Evolutionary conservation across 2,329 filamentous ascomycete species (phyloP), one percentile per base, ranked within the genome.

Genomic region (Tolypocladium paradoxum): DNA sequence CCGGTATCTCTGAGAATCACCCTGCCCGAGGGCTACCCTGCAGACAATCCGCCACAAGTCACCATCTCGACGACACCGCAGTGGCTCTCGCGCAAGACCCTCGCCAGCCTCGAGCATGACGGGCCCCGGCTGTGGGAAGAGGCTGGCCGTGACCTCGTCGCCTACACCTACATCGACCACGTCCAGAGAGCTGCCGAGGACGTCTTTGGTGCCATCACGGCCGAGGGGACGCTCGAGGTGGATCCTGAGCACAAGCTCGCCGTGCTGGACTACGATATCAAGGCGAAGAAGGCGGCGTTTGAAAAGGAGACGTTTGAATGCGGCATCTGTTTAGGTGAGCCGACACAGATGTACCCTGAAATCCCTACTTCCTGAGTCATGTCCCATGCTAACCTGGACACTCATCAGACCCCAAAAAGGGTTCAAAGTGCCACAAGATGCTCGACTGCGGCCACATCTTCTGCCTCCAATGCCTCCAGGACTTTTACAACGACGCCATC

Each of bases 401-500:
- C 11, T 12, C 12, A 2, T 6, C 53, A 79, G 92, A 97, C 67
- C 90, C 90, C 0, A 96, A 96, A 69, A 96, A 95, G 66, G 93
- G 93, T 1, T 70, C 74, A 0, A 79, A 76, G 12, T 97, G 93
- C 66, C 87, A 97, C 70, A 81, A 82, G 43, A 84, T 97, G 77
- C 70, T 87, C 47, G 83, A 85, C 54, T 99, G 93, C 67, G 83
- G 82, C 0, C 92, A 99, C 65, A 90, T 97, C 37, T 99, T 97
- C 65, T 99, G 93, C 68, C 73, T 85, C 20, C 70, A 82, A n/a
- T 99, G 93, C 64, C 75, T 99, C 3, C 85, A 88, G 57, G 89
- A 92, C 61, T 96, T 92, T 61, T 97, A 95, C 76, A 89, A 86
- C 60, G 85, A 83, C 57, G 90, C 89, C 59, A 96, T 99, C 61